phyloP scores from a whole-genome alignment of 2,329 filamentous ascomycete genomes.

The Colletotrichum lentis region DNA sequence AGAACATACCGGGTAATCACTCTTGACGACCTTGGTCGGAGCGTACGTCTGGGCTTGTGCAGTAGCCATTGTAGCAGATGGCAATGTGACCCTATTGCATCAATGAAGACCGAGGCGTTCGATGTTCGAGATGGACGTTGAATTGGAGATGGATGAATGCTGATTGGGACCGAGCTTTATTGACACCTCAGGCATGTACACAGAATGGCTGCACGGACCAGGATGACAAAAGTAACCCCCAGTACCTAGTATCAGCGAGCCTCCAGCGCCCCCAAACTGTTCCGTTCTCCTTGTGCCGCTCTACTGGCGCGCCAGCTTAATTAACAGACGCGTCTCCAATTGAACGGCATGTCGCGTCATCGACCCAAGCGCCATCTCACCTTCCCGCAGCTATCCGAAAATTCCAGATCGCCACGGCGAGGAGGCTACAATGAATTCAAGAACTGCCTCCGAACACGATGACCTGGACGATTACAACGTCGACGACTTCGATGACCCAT shows the following conservation, averaged over 20 bases:
- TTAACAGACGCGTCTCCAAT: neutral
- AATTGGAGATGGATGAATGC: conserved; percentile 22
- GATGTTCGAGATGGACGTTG: neutral
- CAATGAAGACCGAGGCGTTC: conserved; percentile 6
- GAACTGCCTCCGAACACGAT: conserved; percentile 59
- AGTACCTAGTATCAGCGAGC: too few relatives aligned
- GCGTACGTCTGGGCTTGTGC: conserved; percentile 60
- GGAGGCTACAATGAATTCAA: conserved; percentile 8
- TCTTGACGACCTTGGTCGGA: conserved; percentile 76
- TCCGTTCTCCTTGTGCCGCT: too few relatives aligned
- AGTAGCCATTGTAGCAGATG: conserved; percentile 36
- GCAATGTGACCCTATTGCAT: conserved; percentile 28
- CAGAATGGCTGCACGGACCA: neutral
- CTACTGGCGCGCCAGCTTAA: neutral
- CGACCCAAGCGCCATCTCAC: neutral
- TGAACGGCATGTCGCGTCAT: neutral
- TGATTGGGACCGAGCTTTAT: conserved; percentile 16
- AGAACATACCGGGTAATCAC: conserved; percentile 83
- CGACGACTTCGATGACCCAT: conserved; percentile 59
- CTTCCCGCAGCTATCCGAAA: too few relatives aligned
- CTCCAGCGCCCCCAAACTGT: too few relatives aligned
- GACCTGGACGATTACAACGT: conserved; percentile 81
- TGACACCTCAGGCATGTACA: conserved; percentile 12
- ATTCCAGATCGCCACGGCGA: neutral
- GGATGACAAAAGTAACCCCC: too few relatives aligned